These are phyloP conservation scores for Escovopsis weberi DNA, from an alignment of 2,329 filamentous ascomycete species.

Conservation along the genomic window DNA sequence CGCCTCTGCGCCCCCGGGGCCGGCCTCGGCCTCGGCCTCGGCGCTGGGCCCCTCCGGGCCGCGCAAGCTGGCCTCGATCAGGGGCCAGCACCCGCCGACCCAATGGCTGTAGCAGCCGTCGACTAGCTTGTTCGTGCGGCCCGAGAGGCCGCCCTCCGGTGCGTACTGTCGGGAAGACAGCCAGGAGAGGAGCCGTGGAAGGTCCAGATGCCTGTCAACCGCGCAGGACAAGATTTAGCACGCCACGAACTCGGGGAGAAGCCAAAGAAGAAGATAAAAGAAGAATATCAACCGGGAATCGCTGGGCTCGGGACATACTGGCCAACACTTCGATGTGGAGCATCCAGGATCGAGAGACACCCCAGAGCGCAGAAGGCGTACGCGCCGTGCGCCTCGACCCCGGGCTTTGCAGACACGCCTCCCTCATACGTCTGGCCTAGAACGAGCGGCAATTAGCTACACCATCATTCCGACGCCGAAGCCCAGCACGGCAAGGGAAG, in stretches of 20 bases:
- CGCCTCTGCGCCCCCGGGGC: conserved; percentile 8
- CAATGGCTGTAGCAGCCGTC: conserved; percentile 98
- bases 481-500: conserved; percentile 4
- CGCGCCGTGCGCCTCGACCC: conserved; percentile 85
- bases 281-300: conserved; percentile 9
- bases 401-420: conserved; percentile 74
- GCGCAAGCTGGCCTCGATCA: conserved; percentile 67
- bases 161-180: conserved; percentile 77
- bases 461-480: too few relatives aligned
- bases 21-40: conserved; percentile 9
- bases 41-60: conserved; percentile 26
- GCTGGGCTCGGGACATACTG: conserved; percentile 31
- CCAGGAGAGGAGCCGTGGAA: conserved; percentile 70
- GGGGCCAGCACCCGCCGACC: conserved; percentile 88
- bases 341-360: conserved; percentile 72
- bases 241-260: conserved; percentile 8
- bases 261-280: too few relatives aligned
- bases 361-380: conserved; percentile 93
- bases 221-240: conserved; percentile 16
- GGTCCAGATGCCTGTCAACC: conserved; percentile 51
- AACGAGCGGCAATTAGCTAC: conserved; percentile 2
- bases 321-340: conserved; percentile 59
- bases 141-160: conserved; percentile 85
- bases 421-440: conserved; percentile 87
- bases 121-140: conserved; percentile 92